These are phyloP conservation scores for Pseudoturritis turrita DNA, from an alignment of 345 rosid species.

Conservation along the genomic window DNA sequence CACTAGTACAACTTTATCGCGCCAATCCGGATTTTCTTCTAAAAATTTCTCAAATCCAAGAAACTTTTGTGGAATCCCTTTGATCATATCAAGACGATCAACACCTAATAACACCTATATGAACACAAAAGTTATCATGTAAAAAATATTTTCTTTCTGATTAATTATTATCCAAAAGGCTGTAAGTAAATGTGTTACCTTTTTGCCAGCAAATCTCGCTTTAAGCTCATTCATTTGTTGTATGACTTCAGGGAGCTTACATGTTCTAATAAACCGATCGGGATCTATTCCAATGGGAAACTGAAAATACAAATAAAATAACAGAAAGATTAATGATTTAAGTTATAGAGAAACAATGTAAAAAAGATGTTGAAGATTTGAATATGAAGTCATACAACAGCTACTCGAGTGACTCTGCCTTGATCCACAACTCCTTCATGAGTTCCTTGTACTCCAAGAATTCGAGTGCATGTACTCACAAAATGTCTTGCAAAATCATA, in stretches of 20 bases:
- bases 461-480: constrained; percentile 87
- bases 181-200: constrained; percentile 40
- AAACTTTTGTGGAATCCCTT: constrained; percentile 92
- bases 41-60: constrained; percentile 93
- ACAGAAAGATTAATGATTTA: neutral
- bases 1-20: constrained; percentile 79
- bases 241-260: constrained; percentile 49
- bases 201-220: constrained; percentile 74
- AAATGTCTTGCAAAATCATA: constrained; percentile 95
- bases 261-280: constrained; percentile 62
- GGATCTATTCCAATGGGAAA: constrained; percentile 97
- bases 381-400: constrained; percentile 55
- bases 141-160: neutral
- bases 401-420: constrained; percentile 83
- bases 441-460: constrained; percentile 93
- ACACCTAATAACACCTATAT: constrained; percentile 59
- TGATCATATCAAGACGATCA: constrained; percentile 93
- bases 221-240: constrained; percentile 65
- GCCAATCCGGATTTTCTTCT: constrained; percentile 77
- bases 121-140: neutral
- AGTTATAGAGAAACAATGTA: neutral
- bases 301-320: constrained; percentile 31
- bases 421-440: constrained; percentile 92
- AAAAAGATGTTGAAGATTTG: neutral
- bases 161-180: neutral